phyloP scores from a whole-genome alignment of 108 stramenopile species.

The Nitzschia sp. region DNA sequence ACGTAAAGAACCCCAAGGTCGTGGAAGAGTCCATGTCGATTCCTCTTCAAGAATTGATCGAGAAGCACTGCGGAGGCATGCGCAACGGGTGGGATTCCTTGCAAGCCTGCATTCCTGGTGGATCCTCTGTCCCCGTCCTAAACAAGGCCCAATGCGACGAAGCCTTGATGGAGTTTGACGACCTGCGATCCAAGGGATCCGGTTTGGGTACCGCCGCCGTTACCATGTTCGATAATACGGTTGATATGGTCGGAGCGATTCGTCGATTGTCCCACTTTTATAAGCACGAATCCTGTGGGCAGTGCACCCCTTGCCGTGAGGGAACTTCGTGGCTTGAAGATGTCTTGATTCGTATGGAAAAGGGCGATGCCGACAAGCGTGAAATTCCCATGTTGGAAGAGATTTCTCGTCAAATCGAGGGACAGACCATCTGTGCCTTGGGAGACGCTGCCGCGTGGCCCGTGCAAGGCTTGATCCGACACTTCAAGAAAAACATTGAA shows the following conservation, averaged over 20 bases:
- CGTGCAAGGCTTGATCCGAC: slow-evolving; percentile 96
- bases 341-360: slow-evolving; percentile 94
- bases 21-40: slow-evolving; percentile 99
- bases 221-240: slow-evolving; percentile 98
- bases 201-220: slow-evolving; percentile 99
- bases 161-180: slow-evolving; percentile 99
- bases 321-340: slow-evolving; percentile 93
- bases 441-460: slow-evolving; percentile 99
- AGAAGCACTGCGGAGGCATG: slow-evolving; percentile 99
- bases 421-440: slow-evolving; percentile 99
- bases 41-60: slow-evolving; percentile 96
- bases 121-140: slow-evolving; percentile 98
- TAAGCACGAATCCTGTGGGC: slow-evolving; percentile 99
- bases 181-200: slow-evolving; percentile 90
- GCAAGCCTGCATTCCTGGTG: slow-evolving; percentile 99
- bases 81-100: slow-evolving; percentile 98
- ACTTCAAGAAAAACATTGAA: slow-evolving; percentile 98
- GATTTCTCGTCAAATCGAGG: slow-evolving; percentile 98
- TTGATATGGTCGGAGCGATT: slow-evolving; percentile 99
- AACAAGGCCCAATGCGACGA: slow-evolving; percentile 96
- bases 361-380: slow-evolving; percentile 97
- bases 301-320: slow-evolving; percentile 99
- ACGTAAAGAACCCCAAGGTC: slow-evolving; percentile 99
- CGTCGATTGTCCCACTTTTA: slow-evolving; percentile 99
- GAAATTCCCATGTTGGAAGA: slow-evolving; percentile 99